These are phyloP conservation scores for Allium cepa DNA, from an alignment of 106 monocot genomes.

Conservation along the genomic window DNA sequence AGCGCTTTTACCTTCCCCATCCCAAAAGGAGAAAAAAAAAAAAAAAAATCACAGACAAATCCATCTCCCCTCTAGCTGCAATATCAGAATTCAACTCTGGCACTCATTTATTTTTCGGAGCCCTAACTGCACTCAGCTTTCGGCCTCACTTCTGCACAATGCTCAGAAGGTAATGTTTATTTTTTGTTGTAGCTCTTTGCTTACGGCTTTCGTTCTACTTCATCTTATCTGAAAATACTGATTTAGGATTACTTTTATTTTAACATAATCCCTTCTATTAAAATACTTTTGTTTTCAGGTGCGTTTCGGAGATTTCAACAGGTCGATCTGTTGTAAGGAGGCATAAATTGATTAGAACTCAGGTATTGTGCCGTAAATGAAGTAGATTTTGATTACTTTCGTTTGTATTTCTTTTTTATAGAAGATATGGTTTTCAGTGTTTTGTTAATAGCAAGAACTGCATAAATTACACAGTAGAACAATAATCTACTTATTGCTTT, in stretches of 20 bases:
- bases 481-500: too few relatives aligned
- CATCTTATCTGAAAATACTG: neutral
- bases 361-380: conserved; percentile 9
- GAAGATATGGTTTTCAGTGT: neutral
- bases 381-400: neutral
- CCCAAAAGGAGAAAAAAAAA: too few relatives aligned
- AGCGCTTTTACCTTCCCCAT: too few relatives aligned
- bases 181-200: neutral
- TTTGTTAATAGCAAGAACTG: neutral
- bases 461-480: neutral
- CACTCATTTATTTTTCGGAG: too few relatives aligned
- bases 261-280: neutral
- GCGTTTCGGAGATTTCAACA: conserved; percentile 29
- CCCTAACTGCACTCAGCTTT: neutral
- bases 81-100: too few relatives aligned
- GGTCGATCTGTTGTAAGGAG: conserved; percentile 13
- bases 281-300: conserved; percentile 18
- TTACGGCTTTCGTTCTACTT: conserved; percentile 2
- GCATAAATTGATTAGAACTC: conserved; percentile 9
- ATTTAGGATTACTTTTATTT: neutral
- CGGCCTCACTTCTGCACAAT: neutral
- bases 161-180: conserved; percentile 10
- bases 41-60: too few relatives aligned
- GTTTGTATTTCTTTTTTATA: neutral
- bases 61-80: too few relatives aligned